A percentile compares a stretch with the other conserved stretches of the same genome.
Conservation (phyloP, 495 filamentous ascomycete genomes). For the Bombardia bombarda region DNA sequence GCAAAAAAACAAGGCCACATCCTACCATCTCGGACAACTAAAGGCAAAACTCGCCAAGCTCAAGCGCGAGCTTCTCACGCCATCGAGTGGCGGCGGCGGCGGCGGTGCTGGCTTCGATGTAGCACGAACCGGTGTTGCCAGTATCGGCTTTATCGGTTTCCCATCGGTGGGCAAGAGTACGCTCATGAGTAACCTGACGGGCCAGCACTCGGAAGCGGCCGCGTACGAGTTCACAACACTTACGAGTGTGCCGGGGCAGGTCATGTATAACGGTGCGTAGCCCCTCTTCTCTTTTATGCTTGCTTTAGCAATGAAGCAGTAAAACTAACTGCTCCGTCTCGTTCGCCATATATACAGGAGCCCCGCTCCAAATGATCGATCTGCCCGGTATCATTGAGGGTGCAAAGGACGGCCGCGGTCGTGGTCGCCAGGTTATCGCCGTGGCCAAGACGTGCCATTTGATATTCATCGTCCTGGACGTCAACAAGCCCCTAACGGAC, state of each 20-base stretch:
- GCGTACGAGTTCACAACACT: slow-evolving; percentile 98
- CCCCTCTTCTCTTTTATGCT: neutral
- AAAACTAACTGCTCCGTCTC: no score
- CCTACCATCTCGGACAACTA: slow-evolving; percentile 79
- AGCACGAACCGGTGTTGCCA: slow-evolving; percentile 93
- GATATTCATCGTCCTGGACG: slow-evolving; percentile 97
- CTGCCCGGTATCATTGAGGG: slow-evolving; percentile 98
- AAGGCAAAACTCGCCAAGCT: slow-evolving; percentile 98
- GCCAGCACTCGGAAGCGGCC: slow-evolving; percentile 93
- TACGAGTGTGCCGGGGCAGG: slow-evolving; percentile 94
- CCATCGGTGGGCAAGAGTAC: slow-evolving; percentile 98
- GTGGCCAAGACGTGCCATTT: slow-evolving; percentile 98
- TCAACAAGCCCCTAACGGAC: slow-evolving; percentile 96
- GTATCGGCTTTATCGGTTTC: slow-evolving; percentile 81
- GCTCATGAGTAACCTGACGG: slow-evolving; percentile 87
- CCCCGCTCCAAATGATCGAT: slow-evolving; percentile 97
- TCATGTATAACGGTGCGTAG: slow-evolving; percentile 71
- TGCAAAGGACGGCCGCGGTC: slow-evolving; percentile 96
- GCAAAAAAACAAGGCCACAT: slow-evolving; percentile 97
- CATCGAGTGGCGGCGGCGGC: slow-evolving; percentile 70
- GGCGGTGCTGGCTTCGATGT: slow-evolving; percentile 95
- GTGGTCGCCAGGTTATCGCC: slow-evolving; percentile 97
- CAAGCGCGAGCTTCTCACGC: slow-evolving; percentile 90
- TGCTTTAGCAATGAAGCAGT: neutral
- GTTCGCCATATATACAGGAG: slow-evolving; percentile 50